A percentile compares a stretch with the other conserved stretches of the same genome.
These are phyloP conservation scores for Corymbia maculata DNA, from an alignment of 345 rosid genomes.

Conservation along the genomic window DNA sequence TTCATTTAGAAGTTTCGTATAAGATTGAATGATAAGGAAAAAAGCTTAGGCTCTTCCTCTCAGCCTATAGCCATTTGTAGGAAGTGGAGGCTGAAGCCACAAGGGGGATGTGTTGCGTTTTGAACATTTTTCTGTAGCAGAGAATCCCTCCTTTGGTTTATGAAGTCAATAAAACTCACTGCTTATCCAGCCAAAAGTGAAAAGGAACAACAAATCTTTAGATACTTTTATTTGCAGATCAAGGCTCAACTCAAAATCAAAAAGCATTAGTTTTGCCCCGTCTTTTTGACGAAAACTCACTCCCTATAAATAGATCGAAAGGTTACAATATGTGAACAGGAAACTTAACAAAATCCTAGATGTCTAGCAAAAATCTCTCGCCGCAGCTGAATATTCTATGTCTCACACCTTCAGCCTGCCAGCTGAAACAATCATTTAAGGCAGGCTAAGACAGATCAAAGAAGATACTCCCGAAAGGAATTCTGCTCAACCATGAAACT, in stretches of 20 bases:
- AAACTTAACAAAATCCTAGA: not conserved
- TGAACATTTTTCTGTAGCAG: not conserved
- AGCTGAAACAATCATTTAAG: not conserved
- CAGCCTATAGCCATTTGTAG: not conserved
- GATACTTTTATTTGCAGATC: not conserved
- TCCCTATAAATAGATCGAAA: not conserved
- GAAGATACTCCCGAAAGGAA: not conserved
- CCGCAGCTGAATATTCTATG: not conserved
- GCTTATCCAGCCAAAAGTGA: not conserved
- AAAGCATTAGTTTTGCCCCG: not conserved
- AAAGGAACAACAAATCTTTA: not conserved
- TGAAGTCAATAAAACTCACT: not conserved
- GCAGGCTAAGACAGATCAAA: not conserved
- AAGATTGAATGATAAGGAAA: not conserved
- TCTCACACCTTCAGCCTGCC: not conserved
- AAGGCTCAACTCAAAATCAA: not conserved
- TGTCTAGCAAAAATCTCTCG: not conserved
- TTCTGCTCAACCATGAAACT: not conserved
- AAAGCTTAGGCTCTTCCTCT: not conserved
- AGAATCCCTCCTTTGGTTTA: not conserved
- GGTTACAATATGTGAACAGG: not conserved
- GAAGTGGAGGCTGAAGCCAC: not conserved
- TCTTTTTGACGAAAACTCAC: not conserved
- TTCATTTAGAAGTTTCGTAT: not conserved
- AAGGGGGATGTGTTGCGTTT: not conserved